Evolutionary conservation across 1,284 basidiomycete genomes (phyloP), one percentile per base, ranked within the genome.

Genomic region (Somion occarium): DNA sequence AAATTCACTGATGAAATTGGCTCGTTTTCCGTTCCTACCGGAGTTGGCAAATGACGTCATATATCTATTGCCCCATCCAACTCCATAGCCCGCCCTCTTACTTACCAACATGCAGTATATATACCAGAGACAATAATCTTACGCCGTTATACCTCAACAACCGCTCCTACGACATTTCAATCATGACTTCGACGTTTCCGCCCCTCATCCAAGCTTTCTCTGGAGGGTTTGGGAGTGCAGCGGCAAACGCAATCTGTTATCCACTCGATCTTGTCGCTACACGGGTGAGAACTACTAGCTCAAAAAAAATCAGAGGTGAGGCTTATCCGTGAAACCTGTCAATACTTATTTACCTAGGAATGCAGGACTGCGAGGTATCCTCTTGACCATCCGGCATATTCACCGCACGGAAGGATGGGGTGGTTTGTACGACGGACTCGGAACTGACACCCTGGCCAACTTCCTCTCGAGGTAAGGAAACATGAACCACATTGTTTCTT

Each of bases 161-260:
- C n/a, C n/a, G n/a, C n/a, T n/a, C n/a, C n/a, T n/a, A n/a, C n/a
- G n/a, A n/a, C n/a, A n/a, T n/a, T n/a, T n/a, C n/a, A n/a, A n/a
- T n/a, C n/a, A 80, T 80, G 79, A 79, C 80, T 22, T 79, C 76
- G 38, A 74, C 75, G 0, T 68, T 82, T 15, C 78, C 79, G 3
- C 80, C 80, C 5, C 67, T 81, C 13, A 69, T 79, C 0, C 79
- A 82, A 60, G 79, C 80, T 0, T 70, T 75, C 54, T 78, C 79
- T 20, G 80, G 79, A 3, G 73, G 78, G 0, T 64, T 80, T 39
- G 79, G 78, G 11, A 78, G 76, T 54, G 76, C 77, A 0, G 66
- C 73, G 12, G 78, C 80, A 1, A 80, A 79, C 58, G 61, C 74
- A 0, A 59, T 79, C 12, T 72, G 73, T 0, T 82, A 82, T 55